Evolutionary conservation across 2,329 filamentous ascomycete species (phyloP).

Genomic region (Penicillium sumatraense): DNA sequence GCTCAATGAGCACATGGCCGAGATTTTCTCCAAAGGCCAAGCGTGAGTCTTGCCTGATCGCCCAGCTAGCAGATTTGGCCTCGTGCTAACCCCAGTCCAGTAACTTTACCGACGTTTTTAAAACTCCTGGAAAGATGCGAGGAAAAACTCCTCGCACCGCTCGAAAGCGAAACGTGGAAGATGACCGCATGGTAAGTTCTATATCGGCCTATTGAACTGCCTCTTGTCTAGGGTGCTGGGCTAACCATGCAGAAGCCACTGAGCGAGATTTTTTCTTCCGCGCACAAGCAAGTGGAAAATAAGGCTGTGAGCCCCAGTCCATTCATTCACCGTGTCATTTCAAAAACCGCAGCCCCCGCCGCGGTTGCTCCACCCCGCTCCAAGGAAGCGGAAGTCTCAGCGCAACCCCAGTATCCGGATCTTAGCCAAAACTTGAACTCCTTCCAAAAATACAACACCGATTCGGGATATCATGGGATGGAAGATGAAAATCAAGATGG

Average conservation of each 20-base stretch:
- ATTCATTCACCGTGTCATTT: constrained; percentile 40
- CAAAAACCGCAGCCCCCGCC: constrained; percentile 29
- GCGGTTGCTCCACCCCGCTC: constrained; percentile 21
- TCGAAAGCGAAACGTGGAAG: constrained; percentile 48
- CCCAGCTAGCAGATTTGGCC: constrained; percentile 3
- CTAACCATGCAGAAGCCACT: constrained; percentile 44
- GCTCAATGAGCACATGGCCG: constrained; percentile 98
- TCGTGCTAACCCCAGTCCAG: constrained; percentile 56
- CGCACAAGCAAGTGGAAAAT: constrained; percentile 41
- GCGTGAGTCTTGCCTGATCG: constrained; percentile 64
- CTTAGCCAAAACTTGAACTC: constrained; percentile 42
- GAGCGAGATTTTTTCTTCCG: constrained; percentile 53
- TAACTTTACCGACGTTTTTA: constrained; percentile 93
- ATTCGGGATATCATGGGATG: constrained; percentile 55
- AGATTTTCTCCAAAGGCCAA: constrained; percentile 85
- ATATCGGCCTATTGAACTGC: neutral
- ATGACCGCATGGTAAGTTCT: constrained; percentile 49
- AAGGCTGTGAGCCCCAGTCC: constrained; percentile 38
- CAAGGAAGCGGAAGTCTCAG: constrained; percentile 24
- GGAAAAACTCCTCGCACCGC: constrained; percentile 54
- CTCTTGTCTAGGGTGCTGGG: constrained; percentile 8
- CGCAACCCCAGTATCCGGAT: constrained; percentile 35
- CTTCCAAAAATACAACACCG: constrained; percentile 46
- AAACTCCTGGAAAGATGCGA: constrained; percentile 59
- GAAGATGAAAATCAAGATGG: constrained; percentile 42